phyloP scores from a whole-genome alignment of 2,329 filamentous ascomycete genomes.

The Neonectria neomacrospora region DNA sequence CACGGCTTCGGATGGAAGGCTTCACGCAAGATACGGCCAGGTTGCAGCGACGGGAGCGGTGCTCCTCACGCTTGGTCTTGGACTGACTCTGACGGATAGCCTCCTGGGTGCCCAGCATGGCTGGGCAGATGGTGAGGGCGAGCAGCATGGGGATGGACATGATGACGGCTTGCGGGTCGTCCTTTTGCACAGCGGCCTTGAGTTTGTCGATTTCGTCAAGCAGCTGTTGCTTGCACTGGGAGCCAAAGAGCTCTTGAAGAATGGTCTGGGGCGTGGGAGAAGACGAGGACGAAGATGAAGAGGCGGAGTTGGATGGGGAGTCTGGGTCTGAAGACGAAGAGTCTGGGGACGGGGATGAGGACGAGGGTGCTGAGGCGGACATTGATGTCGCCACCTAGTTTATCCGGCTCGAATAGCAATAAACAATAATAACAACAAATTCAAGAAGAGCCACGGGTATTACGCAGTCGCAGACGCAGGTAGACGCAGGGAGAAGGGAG shows the following conservation, averaged over 20 bases:
- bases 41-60: conserved; percentile 60
- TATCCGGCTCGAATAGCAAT: background rate
- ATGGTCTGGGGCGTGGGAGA: conserved; percentile 30
- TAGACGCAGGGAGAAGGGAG: conserved; percentile 4
- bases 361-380: conserved; percentile 25
- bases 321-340: conserved; percentile 20
- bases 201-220: conserved; percentile 43
- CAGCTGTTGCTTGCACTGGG: conserved; percentile 40
- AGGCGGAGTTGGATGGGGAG: conserved; percentile 28
- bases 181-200: conserved; percentile 40
- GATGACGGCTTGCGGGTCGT: conserved; percentile 43
- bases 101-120: conserved; percentile 59
- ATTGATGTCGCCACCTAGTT: conserved; percentile 34
- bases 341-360: conserved; percentile 25
- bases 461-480: conserved; percentile 3
- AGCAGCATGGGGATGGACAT: conserved; percentile 46
- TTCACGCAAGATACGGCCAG: conserved; percentile 59
- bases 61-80: conserved; percentile 58
- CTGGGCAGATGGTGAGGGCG: conserved; percentile 46
- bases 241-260: conserved; percentile 40
- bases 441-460: conserved; percentile 23
- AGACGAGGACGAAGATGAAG: conserved; percentile 25
- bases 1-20: conserved; percentile 55
- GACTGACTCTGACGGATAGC: conserved; percentile 59
- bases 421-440: conserved; percentile 15